Conservation (phyloP, 2,329 filamentous ascomycete species). For the Sporothrix globosa region DNA sequence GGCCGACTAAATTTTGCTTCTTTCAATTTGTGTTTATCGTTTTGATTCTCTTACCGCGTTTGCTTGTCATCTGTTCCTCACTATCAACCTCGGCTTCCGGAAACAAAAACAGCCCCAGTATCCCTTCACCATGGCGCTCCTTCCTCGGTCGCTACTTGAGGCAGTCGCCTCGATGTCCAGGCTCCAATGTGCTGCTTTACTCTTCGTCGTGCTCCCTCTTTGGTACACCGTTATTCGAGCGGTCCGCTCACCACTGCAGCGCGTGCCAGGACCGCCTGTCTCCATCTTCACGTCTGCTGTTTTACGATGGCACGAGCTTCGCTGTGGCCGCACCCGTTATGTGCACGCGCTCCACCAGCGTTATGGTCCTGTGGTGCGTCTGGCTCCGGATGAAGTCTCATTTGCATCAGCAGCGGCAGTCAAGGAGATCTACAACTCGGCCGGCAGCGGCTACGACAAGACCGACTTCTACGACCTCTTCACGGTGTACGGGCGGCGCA, state of each 20-base stretch:
- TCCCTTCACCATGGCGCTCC: slow-evolving; percentile 16
- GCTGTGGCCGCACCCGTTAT: slow-evolving; percentile 56
- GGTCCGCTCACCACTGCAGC: slow-evolving; percentile 43
- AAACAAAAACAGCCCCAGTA: background rate
- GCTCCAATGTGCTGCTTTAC: background rate
- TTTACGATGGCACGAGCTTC: slow-evolving; percentile 61
- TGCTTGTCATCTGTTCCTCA: background rate
- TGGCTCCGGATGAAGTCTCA: slow-evolving; percentile 62
- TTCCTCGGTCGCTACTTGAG: slow-evolving; percentile 1
- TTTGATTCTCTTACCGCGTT: background rate
- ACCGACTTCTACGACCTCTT: slow-evolving; percentile 67
- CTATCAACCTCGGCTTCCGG: background rate
- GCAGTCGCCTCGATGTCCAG: background rate
- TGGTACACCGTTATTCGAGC: slow-evolving; percentile 29
- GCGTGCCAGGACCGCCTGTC: slow-evolving; percentile 53
- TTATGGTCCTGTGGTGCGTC: slow-evolving; percentile 61
- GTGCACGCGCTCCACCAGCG: slow-evolving; percentile 58
- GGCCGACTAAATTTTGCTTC: background rate
- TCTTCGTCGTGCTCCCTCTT: slow-evolving; percentile 25
- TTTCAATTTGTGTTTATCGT: background rate
- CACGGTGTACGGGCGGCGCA: slow-evolving; percentile 59
- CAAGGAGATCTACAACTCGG: slow-evolving; percentile 65
- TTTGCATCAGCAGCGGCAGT: slow-evolving; percentile 60
- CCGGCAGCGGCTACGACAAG: slow-evolving; percentile 67
- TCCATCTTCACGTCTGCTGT: slow-evolving; percentile 56